These are phyloP conservation scores for Clavispora asparagi DNA, from an alignment of 805 yeast species.

Conservation along the genomic window DNA sequence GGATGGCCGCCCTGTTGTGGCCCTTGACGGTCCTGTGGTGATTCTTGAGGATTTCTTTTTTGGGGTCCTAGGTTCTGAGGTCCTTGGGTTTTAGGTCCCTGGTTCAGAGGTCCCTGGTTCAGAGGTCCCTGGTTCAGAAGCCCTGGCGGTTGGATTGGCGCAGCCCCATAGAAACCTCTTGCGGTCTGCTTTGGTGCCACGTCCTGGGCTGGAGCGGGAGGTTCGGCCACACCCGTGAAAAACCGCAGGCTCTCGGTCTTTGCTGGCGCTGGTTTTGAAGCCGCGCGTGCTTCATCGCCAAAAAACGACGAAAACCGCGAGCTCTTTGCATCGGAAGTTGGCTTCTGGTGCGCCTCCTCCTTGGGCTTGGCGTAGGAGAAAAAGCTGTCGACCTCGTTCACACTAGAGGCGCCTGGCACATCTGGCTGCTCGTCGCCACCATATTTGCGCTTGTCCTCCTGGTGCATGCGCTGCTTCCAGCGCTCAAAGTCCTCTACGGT, in stretches of 20 bases:
- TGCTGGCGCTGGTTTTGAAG: background rate
- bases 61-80: background rate
- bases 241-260: background rate
- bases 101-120: too few species aligned
- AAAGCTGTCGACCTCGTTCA: conserved; percentile 40
- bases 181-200: background rate
- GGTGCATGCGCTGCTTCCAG: conserved; percentile 52
- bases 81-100: too few species aligned
- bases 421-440: conserved; percentile 28
- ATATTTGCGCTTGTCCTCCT: conserved; percentile 43
- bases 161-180: background rate
- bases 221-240: background rate
- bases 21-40: too few species aligned
- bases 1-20: too few species aligned
- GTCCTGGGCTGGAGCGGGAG: background rate
- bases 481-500: conserved; percentile 55
- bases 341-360: conserved; percentile 6
- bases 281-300: background rate
- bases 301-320: conserved; percentile 36
- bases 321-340: conserved; percentile 21
- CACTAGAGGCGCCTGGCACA: conserved; percentile 8
- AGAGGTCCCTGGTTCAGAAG: background rate
- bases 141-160: background rate
- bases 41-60: background rate
- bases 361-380: conserved; percentile 37